Evolutionary conservation across 1,139 yeast species (phyloP).

Genomic region (Saccharomyces hybrid): DNA sequence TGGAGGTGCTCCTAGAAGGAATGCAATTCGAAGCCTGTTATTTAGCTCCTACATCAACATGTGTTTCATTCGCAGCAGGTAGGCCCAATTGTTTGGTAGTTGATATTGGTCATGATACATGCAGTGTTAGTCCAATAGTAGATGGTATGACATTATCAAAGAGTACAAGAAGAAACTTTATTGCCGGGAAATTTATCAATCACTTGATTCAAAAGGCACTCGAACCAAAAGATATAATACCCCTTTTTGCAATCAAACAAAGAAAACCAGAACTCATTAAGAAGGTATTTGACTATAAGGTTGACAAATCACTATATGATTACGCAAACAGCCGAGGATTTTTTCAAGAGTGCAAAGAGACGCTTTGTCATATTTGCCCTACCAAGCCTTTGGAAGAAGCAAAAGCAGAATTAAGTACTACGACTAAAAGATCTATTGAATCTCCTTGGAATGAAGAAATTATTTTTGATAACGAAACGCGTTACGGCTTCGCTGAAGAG

Average conservation of each 20-base stretch:
- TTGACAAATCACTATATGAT: constrained; percentile 26
- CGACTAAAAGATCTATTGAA: constrained; percentile 54
- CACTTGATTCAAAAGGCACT: constrained; percentile 20
- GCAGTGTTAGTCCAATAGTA: constrained; percentile 83
- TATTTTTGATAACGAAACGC: constrained; percentile 47
- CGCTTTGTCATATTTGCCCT: constrained; percentile 41
- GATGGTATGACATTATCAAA: constrained; percentile 84
- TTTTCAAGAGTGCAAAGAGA: constrained; percentile 59
- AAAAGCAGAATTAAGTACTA: constrained; percentile 19
- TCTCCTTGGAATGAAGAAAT: constrained; percentile 63
- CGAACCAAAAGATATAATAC: constrained; percentile 28
- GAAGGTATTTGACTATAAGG: constrained; percentile 30
- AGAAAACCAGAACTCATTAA: constrained; percentile 26
- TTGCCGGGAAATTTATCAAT: constrained; percentile 52
- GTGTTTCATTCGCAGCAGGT: constrained; percentile 89
- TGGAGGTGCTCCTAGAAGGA: constrained; percentile 70
- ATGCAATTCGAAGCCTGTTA: constrained; percentile 81
- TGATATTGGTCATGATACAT: constrained; percentile 81
- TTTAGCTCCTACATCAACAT: constrained; percentile 77
- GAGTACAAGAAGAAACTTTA: constrained; percentile 60
- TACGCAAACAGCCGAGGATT: constrained; percentile 32
- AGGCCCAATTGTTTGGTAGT: constrained; percentile 90
- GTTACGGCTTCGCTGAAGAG: constrained; percentile 66
- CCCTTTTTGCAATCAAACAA: constrained; percentile 27
- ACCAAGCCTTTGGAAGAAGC: constrained; percentile 17